Conservation (phyloP, 345 rosid genomes). For the Sonneratia alba region DNA sequence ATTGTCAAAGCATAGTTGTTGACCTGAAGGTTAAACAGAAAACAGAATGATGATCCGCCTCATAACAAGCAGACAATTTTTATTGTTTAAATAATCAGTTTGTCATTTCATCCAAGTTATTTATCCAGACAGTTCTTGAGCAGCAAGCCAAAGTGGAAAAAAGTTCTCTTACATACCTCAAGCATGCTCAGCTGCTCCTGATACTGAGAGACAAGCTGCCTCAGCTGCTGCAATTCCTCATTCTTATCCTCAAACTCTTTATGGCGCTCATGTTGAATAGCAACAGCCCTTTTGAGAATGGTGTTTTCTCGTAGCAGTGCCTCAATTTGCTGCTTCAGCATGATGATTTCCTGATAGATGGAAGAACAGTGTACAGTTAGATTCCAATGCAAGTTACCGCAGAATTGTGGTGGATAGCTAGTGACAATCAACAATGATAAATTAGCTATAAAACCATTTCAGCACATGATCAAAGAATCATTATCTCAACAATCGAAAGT, state of each 20-base stretch:
- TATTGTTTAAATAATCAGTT: neutral
- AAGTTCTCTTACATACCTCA: constrained; percentile 34
- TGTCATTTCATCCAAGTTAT: neutral
- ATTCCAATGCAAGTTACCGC: neutral
- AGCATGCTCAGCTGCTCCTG: constrained; percentile 66
- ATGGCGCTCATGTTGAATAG: constrained; percentile 80
- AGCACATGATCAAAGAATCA: neutral
- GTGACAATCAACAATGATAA: neutral
- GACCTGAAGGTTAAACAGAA: constrained; percentile 30
- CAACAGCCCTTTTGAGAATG: constrained; percentile 76
- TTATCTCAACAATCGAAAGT: neutral
- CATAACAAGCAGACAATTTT: neutral
- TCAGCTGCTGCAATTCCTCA: constrained; percentile 52
- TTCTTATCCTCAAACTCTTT: constrained; percentile 50
- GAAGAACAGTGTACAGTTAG: neutral
- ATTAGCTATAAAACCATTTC: neutral
- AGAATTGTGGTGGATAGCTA: neutral
- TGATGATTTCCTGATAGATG: constrained; percentile 44
- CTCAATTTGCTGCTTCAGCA: constrained; percentile 64
- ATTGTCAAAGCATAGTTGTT: constrained; percentile 69
- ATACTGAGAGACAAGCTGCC: constrained; percentile 63
- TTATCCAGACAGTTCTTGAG: neutral
- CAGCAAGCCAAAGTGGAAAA: neutral
- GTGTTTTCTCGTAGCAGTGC: constrained; percentile 54
- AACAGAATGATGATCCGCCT: neutral